Percentiles rank a stretch among this genome's conserved stretches.
Evolutionary conservation across 805 yeast genomes (phyloP).

Genomic region (Starmerella vitae): DNA sequence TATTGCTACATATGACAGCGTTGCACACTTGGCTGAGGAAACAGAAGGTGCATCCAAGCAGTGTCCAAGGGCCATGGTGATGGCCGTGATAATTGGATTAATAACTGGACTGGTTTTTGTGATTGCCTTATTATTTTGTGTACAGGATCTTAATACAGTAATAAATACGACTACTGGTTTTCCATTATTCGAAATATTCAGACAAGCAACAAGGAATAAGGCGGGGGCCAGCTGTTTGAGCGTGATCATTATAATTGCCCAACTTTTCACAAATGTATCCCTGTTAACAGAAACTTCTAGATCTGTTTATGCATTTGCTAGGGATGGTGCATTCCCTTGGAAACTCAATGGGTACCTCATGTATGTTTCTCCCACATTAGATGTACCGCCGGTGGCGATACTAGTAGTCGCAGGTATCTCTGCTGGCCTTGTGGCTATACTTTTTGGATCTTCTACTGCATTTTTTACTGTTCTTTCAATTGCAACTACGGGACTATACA

Average conservation of each 20-base stretch:
- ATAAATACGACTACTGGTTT: conserved; percentile 40
- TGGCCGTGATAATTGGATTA: conserved; percentile 53
- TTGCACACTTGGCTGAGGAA: conserved; percentile 63
- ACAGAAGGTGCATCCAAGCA: conserved; percentile 42
- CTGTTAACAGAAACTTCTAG: conserved; percentile 59
- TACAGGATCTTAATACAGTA: conserved; percentile 39
- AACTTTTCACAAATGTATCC: conserved; percentile 45
- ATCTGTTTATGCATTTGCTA: conserved; percentile 52
- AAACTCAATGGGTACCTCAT: conserved; percentile 39
- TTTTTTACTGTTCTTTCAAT: conserved; percentile 51
- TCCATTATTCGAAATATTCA: conserved; percentile 50
- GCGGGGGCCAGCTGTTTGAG: conserved; percentile 41
- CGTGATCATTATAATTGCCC: conserved; percentile 38
- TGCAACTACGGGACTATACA: conserved; percentile 43
- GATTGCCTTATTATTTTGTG: conserved; percentile 37
- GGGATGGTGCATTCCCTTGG: conserved; percentile 46
- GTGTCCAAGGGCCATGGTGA: conserved; percentile 48
- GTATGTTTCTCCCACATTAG: conserved; percentile 34
- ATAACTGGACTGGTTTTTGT: conserved; percentile 32
- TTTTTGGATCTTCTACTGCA: conserved; percentile 56
- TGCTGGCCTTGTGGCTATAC: conserved; percentile 39
- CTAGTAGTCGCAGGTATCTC: conserved; percentile 39
- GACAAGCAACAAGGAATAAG: conserved; percentile 41
- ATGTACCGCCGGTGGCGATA: conserved; percentile 49
- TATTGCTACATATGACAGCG: conserved; percentile 54